A percentile compares a stretch with the other conserved stretches of the same genome.
phyloP scores from a whole-genome alignment of 73 alveolate genomes.

The Vitrella brassicaformis region DNA sequence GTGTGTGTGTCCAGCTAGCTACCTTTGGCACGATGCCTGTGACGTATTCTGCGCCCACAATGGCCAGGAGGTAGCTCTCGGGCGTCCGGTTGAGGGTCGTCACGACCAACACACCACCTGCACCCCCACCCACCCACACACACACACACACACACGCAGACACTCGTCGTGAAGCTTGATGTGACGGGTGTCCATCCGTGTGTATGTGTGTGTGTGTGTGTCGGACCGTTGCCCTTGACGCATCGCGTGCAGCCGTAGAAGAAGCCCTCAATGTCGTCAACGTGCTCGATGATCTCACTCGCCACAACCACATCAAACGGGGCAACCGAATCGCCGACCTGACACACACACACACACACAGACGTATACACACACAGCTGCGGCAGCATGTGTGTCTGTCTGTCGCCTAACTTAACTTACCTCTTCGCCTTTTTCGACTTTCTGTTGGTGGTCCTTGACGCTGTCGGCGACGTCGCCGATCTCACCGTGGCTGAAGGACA shows the following conservation, averaged over 20 bases:
- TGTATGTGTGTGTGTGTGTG: too few relatives aligned
- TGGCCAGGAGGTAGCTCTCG: slow-evolving; percentile 56
- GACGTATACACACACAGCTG: not conserved
- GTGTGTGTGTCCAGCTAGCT: too few relatives aligned
- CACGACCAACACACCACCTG: slow-evolving; percentile 60
- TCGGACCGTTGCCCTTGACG: too few relatives aligned
- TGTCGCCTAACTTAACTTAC: slow-evolving; percentile 5
- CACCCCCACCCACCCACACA: not conserved
- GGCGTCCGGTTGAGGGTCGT: slow-evolving; percentile 63
- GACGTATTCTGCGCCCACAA: slow-evolving; percentile 60
- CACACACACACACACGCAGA: not conserved
- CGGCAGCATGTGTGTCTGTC: not conserved
- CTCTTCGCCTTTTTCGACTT: not conserved
- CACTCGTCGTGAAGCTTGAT: too few relatives aligned
- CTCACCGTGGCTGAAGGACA: slow-evolving; percentile 27
- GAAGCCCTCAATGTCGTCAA: slow-evolving; percentile 45
- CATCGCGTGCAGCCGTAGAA: slow-evolving; percentile 29
- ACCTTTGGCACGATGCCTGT: slow-evolving; percentile 36
- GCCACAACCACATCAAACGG: slow-evolving; percentile 53
- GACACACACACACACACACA: too few relatives aligned
- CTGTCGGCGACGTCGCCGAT: slow-evolving; percentile 13
- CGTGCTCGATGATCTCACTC: slow-evolving; percentile 81
- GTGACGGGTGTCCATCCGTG: too few relatives aligned
- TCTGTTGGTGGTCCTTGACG: slow-evolving; percentile 21
- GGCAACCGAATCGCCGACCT: too few relatives aligned